Base-by-base conservation (phyloP, 164 flowering plant genomes). In the Chloranthus sessilifolius region DNA sequence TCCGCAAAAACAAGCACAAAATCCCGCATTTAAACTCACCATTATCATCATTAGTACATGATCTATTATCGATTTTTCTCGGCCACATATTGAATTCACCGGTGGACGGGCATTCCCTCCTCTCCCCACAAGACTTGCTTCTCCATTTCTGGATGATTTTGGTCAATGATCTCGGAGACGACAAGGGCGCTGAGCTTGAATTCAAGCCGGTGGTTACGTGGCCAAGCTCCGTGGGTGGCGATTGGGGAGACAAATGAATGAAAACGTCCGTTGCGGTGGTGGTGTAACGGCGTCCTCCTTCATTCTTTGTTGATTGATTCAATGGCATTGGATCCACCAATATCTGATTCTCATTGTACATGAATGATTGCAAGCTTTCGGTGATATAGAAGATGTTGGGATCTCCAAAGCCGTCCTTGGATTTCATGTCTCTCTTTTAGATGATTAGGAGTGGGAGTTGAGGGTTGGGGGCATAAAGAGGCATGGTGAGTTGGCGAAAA, bases 111-210 rank as follows among this genome's bases (percentile, higher is more conserved):
- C 55, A 43, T 2, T 65, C 21, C 58, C 84, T 58, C 17, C 81
- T 76, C 47, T 76, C 82, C 1, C 76, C 79, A n/a, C 82, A 72
- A 3, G 90, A 86, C 66, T 83, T 81, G 71, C 90, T 86, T 21
- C 52, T 68, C 67, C 64, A 51, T 43, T 69, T 58, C 67, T 66
- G 59, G 42, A 43, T 17, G 36, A 63, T 70, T 66, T 65, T 70
- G 47, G 36, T n/a, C 11, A 53, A 34, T n/a, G 64, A 52, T 22
- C 60, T 60, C 28, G 89, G 80, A 0, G 85, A 77, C 3, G 79
- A n/a, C n/a, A n/a, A 60, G n/a, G 55, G 8, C 1, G 74, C 74
- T 0, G 88, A 79, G 58, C 53, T 56, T 5, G 85, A 75, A 30
- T n/a, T n/a, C n/a, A 77, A 73, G 69, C 82, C 78, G 57, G 39